Base-by-base conservation (phyloP, 805 yeast species). In the Yamadazyma olivae region DNA sequence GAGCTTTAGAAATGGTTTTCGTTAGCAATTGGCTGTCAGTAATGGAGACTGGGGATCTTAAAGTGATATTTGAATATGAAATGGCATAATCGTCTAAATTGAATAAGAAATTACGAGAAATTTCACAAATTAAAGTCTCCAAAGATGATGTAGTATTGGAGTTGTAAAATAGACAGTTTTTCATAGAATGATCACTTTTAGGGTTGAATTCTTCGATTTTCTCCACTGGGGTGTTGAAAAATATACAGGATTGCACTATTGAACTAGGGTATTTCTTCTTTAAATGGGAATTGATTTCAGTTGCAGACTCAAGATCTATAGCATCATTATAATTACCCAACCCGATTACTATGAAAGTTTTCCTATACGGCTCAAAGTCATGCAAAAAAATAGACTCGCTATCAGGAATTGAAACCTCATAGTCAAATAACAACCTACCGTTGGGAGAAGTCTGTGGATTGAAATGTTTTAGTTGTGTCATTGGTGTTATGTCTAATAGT, bases 331-430 rank as follows among this genome's bases (percentile, higher is more conserved):
- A 67, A 16, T 53, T 44, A 1, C 70, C 66, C 12, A 71, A 40
- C 0, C 78, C 80, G 6, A 75, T 32, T 4, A 81, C 79, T 6
- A 82, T 69, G 47, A 87, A 76, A 0, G 84, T 77, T 52, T 88
- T 87, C 34, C 97, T 63, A 58, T 75, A 88, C 1, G 96, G 95
- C 59, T 93, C 97, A 44, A 91, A 79, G 57, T 91, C 98, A 47
- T 83, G 86, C 27, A 91, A 64, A 35, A 83, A 81, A 5, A 80
- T 59, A 18, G 83, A 71, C 27, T 77, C 79, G n/a, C 68, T 70
- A 37, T 77, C 81, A 1, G 73, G 64, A 5, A 61, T 51, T 0
- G 73, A 48, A 1, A 72, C 57, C 9, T 60, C 57, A 44, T 78
- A 77, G 38, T 79, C 80, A 50, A 74, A 85, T 10, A 79, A 56